Evolutionary conservation across 1,284 basidiomycete species (phyloP), one percentile per base, ranked within the genome.

Genomic region (Lentinula novae-zelandiae): DNA sequence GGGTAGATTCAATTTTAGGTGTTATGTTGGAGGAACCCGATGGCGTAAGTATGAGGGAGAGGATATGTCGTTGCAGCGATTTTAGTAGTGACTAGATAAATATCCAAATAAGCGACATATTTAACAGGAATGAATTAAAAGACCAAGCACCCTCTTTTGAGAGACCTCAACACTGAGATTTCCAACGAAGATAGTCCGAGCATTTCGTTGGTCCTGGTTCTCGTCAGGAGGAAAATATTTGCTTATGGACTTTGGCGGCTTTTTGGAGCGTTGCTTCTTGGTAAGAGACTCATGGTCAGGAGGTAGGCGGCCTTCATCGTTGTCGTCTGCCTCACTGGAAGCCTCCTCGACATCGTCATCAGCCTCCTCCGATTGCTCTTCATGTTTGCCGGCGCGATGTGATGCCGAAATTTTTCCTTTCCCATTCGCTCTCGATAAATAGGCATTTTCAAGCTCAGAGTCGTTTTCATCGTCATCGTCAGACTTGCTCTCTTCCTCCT

Each of bases 151-250:
- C 73, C 87, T 89, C 67, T 83, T 86, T 60, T 90, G 89, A 15
- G 86, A 87, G 7, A 91, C 84, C 5, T 91, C 87, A 1, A 92
- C 78, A 2, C 89, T 84, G 0, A 98, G 76, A 71, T 98, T 98
- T 9, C 96, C 96, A n/a, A 99, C 75, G 71, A 98, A 99, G 57
- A 98, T 79, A 1, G 96, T 97, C 33, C 96, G 84, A 17, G 83
- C 80, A 69, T 97, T 87, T 55, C 90, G 81, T 62, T 84, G 84
- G 59, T 84, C 85, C 9, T 80, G 69, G 0, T 88, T 89, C 73
- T 96, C 93, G 57, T 83, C 85, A 27, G 74, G 66, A 0, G 90
- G 91, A 0, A 80, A 76, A 66, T 80, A 82, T 63, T 76, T 80
- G 10, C 53, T 56, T 61, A 77, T 78, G 61, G 46, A 64, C 12